A percentile compares a stretch with the other conserved stretches of the same genome.
Evolutionary conservation across 768 basidiomycete species (phyloP).

Genomic region (Hericium coralloides): DNA sequence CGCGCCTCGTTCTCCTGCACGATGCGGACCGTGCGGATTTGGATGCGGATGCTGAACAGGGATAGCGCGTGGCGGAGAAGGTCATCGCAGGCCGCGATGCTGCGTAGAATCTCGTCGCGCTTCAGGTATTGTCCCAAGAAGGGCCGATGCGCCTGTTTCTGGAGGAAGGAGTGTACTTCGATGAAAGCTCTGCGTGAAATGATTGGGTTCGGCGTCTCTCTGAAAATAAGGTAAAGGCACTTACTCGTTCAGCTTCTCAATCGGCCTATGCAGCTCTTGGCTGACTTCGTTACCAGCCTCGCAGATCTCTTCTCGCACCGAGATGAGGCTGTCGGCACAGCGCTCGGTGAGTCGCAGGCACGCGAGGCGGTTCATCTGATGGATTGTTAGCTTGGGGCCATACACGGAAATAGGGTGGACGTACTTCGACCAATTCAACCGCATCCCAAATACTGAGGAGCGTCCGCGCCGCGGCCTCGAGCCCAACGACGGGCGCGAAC

Average conservation of each 20-base stretch:
- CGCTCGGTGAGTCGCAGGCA: conserved; percentile 67
- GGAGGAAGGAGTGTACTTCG: conserved; percentile 40
- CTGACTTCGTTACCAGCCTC: conserved; percentile 47
- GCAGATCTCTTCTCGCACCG: conserved; percentile 50
- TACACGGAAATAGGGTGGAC: background rate
- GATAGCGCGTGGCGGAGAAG: conserved; percentile 44
- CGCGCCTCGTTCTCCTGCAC: conserved; percentile 33
- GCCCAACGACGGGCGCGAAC: conserved; percentile 49
- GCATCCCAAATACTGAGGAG: conserved; percentile 60
- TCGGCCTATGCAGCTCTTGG: conserved; percentile 40
- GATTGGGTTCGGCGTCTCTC: too few species aligned
- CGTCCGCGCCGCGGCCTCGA: conserved; percentile 41
- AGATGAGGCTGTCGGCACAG: conserved; percentile 59
- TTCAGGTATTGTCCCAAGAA: conserved; percentile 75
- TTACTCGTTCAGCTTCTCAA: conserved; percentile 42
- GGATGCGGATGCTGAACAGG: conserved; percentile 47
- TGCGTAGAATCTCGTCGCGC: conserved; percentile 54
- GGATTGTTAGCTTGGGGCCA: background rate
- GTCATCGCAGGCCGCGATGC: conserved; percentile 43
- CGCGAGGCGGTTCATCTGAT: conserved; percentile 55
- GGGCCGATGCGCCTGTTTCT: conserved; percentile 52
- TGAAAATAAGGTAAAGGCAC: conserved; percentile 19
- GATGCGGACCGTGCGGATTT: conserved; percentile 45
- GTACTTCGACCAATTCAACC: conserved; percentile 50
- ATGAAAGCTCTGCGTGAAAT: conserved; percentile 29